Base-by-base conservation (phyloP, 805 yeast genomes). In the Hanseniaspora thailandica region DNA sequence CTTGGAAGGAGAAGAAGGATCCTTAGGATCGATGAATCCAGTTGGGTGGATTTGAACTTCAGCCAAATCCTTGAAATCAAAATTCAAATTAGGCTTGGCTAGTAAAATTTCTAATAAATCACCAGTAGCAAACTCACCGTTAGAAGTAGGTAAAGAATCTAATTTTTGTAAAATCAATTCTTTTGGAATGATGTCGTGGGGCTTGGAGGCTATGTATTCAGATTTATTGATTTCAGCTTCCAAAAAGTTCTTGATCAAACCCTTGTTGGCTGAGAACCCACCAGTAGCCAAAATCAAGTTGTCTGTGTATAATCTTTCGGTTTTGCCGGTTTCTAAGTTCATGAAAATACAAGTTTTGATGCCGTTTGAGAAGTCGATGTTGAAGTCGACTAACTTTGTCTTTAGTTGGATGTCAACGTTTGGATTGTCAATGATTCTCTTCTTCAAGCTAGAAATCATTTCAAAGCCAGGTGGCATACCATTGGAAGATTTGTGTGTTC, bases 401-500 rank as follows among this genome's bases (percentile, higher is more conserved):
- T 71, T 70, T 34, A 71, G 62, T 39, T 65, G 59, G 20, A 76
- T 66, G 40, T 68, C 62, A 1, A 76, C 40, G 64, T 55, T 12
- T 56, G 60, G 10, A 65, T 63, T 3, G 61, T 56, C 55, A 31
- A 66, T 63, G 5, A 69, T 62, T n/a, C 63, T 52, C 5, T 60
- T 56, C 34, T 72, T 65, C 12, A 77, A 56, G 4, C 75, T 69
- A 5, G 76, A 71, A 1, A 79, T 69, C 17, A 79, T 76, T 43
- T 77, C 81, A 63, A 72, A 76, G 0, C 84, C 84, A 4, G 84
- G 84, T 13, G 82, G 81, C 17, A 76, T 61, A 12, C 70, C 71
- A 1, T 73, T 72, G 7, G 77, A 75, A 1, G 94, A 89, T 59
- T 94, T 74, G 64, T 86, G 95, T 1, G 95, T 86, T 64, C 95